Evolutionary conservation across 2,329 filamentous ascomycete species (phyloP).

Genomic region (Neofusicoccum umdonicola): DNA sequence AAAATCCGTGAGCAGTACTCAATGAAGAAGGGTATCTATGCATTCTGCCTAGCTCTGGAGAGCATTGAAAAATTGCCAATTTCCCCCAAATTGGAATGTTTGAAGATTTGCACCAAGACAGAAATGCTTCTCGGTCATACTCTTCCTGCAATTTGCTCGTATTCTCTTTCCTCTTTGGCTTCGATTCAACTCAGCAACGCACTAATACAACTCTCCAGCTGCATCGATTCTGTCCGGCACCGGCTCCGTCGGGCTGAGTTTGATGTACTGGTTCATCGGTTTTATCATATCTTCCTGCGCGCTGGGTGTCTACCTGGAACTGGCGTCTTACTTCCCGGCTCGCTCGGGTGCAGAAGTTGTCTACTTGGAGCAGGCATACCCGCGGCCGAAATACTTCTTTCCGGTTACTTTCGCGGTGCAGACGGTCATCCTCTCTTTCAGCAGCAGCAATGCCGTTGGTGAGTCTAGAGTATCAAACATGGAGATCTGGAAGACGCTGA

Average conservation of each 20-base stretch:
- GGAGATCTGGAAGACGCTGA: not conserved
- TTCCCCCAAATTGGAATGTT: too few relatives aligned
- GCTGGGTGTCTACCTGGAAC: constrained; percentile 62
- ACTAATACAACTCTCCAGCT: not conserved
- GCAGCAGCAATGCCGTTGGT: constrained; percentile 63
- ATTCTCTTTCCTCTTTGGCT: not conserved
- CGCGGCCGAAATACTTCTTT: constrained; percentile 62
- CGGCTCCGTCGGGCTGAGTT: constrained; percentile 60
- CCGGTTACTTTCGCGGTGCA: constrained; percentile 46
- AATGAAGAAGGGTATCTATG: too few relatives aligned
- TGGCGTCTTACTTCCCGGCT: constrained; percentile 64
- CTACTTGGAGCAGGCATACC: constrained; percentile 67
- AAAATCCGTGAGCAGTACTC: not conserved
- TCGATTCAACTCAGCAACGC: not conserved
- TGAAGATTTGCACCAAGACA: too few relatives aligned
- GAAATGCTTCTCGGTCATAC: too few relatives aligned
- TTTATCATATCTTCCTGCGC: constrained; percentile 57
- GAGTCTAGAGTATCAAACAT: constrained; percentile 14
- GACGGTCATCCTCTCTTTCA: constrained; percentile 63
- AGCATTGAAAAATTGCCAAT: too few relatives aligned
- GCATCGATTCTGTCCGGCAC: constrained; percentile 54
- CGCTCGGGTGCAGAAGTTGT: constrained; percentile 65
- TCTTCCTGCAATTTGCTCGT: too few relatives aligned
- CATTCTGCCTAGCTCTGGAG: too few relatives aligned
- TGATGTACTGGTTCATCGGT: constrained; percentile 66